phyloP scores from a whole-genome alignment of 2,329 filamentous ascomycete species.

The Ilyonectria robusta region DNA sequence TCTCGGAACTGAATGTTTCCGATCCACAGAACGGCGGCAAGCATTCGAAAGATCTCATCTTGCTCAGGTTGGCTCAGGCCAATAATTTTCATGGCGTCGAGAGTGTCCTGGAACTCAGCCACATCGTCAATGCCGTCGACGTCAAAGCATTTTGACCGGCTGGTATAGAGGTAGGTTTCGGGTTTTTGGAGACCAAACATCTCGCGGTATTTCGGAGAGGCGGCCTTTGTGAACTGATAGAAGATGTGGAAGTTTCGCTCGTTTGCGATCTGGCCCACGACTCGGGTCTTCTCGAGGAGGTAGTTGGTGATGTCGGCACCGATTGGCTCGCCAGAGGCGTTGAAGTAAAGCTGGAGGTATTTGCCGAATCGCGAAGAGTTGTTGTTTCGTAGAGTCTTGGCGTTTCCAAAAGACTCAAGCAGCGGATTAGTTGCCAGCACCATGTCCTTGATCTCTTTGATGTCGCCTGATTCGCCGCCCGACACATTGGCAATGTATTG shows the following conservation, averaged over 20 bases:
- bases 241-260: conserved; percentile 99
- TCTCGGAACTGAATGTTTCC: conserved; percentile 94
- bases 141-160: conserved; percentile 92
- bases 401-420: conserved; percentile 97
- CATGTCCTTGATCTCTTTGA: conserved; percentile 99
- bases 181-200: conserved; percentile 93
- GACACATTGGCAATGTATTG: conserved; percentile 99
- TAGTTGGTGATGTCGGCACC: conserved; percentile 99
- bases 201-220: conserved; percentile 87
- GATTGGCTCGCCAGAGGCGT: conserved; percentile 88
- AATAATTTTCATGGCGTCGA: conserved; percentile 96
- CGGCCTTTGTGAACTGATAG: conserved; percentile 98
- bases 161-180: conserved; percentile 94
- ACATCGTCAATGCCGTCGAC: conserved; percentile 95
- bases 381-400: conserved; percentile 98
- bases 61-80: conserved; percentile 90
- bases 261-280: conserved; percentile 94
- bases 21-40: conserved; percentile 92
- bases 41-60: conserved; percentile 96
- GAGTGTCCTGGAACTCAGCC: conserved; percentile 88
- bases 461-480: conserved; percentile 85
- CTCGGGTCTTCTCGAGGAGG: conserved; percentile 92
- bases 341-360: conserved; percentile 98
- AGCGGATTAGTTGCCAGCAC: conserved; percentile 97
- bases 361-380: conserved; percentile 99